Base-by-base conservation (phyloP, 164 flowering plant species). In the Sextonia rubra region DNA sequence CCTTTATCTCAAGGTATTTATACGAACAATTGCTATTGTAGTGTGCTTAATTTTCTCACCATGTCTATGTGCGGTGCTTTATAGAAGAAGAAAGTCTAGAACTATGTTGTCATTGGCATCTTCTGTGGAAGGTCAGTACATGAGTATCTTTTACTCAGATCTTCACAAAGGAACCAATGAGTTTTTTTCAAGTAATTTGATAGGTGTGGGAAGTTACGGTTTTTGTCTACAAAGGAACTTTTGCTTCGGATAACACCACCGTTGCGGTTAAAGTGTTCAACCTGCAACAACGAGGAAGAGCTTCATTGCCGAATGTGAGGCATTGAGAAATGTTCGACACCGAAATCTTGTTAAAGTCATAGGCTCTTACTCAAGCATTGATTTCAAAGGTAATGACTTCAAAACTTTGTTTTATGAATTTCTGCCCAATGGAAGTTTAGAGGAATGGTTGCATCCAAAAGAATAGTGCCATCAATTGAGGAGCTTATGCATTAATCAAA, bases 251-350 rank as follows among this genome's bases (percentile, higher is more conserved):
- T 24, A 24, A 37, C 47, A 14, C 60, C 22, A 25, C 25, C 12
- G 29, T 68, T 47, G 75, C 78, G 29, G 49, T 76, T 9, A 71
- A 76, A 52, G 78, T 76, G 29, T 55, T 76, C 24, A 61, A 61
- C 27, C 64, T 61, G 3, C 64, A 11, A 22, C 30, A 23, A 2
- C 64, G 24, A 23, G 64, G 64, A 61, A 61, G 64, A 61, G 64
- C 27, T 61, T 61, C 27, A 25, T 25, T 23, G 64, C 64, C 12
- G 64, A 61, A 24, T 61, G 30, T 11, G 64, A 61, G 15, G 64
- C 25, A 1, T 32, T 66, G 6, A 37, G 22, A 66, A n/a, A 32
- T 32, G n/a, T 66, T 48, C 49, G 47, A 32, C 49, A 66, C 17
- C 47, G 69, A 20, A 66, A 32, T 66, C 24, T 66, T 66, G 37